A percentile compares a stretch with the other conserved stretches of the same genome.
These are phyloP conservation scores for Mucor saturninus DNA, from an alignment of 371 early-diverging fungal genomes.

Conservation along the genomic window DNA sequence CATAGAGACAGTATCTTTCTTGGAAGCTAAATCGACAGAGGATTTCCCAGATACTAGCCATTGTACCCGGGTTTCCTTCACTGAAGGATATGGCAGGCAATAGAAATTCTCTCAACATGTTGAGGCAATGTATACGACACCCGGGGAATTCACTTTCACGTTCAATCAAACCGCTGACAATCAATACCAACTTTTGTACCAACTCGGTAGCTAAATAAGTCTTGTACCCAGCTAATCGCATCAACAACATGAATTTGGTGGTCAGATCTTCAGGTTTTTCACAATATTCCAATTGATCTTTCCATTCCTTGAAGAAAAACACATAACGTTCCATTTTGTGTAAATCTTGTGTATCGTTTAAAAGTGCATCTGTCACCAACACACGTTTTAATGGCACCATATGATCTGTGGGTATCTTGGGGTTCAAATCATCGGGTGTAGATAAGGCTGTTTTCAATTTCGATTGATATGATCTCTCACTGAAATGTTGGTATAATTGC, in stretches of 20 bases:
- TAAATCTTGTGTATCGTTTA: constrained; percentile 33
- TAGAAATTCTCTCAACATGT: constrained; percentile 69
- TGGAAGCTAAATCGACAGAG: constrained; percentile 66
- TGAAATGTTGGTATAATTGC: constrained; percentile 20
- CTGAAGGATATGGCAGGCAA: constrained; percentile 78
- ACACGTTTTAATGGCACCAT: constrained; percentile 30
- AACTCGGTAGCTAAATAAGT: constrained; percentile 54
- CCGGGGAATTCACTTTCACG: constrained; percentile 32
- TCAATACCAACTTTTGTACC: constrained; percentile 44
- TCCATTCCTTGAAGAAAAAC: constrained; percentile 71
- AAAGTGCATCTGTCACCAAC: constrained; percentile 31
- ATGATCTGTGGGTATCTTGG: constrained; percentile 22
- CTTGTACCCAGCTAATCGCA: constrained; percentile 56
- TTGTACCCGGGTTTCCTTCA: constrained; percentile 70
- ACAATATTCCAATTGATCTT: constrained; percentile 46
- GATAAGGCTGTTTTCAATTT: constrained; percentile 30
- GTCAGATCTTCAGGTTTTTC: constrained; percentile 45
- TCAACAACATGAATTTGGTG: constrained; percentile 48
- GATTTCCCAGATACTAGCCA: constrained; percentile 81
- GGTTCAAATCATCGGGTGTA: constrained; percentile 18
- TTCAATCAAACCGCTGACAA: constrained; percentile 44
- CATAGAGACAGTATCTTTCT: constrained; percentile 77
- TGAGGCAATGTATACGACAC: constrained; percentile 53
- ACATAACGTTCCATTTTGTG: constrained; percentile 39
- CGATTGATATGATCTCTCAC: constrained; percentile 35